Conservation (phyloP, 768 basidiomycete species). For the Hirschioporus abietinus region DNA sequence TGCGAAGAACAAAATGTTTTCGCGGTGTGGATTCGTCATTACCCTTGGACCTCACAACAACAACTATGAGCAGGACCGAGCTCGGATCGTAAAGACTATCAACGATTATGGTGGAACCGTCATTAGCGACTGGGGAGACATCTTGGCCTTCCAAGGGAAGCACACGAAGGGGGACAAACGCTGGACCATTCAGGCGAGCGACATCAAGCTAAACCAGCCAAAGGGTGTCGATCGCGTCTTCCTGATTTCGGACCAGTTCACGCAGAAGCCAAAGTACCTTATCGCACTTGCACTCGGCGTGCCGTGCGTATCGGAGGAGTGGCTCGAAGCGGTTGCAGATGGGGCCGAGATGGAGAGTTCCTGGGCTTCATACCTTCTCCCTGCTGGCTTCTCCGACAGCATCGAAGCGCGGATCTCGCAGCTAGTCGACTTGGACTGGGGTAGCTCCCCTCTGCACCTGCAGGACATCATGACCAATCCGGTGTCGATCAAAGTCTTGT, state of each 20-base stretch:
- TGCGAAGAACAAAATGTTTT: slow-evolving; percentile 27
- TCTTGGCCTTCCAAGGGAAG: slow-evolving; percentile 53
- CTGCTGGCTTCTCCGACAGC: slow-evolving; percentile 41
- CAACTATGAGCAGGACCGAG: slow-evolving; percentile 36
- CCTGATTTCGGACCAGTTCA: slow-evolving; percentile 59
- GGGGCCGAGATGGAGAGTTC: slow-evolving; percentile 27
- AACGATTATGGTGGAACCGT: slow-evolving; percentile 49
- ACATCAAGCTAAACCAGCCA: slow-evolving; percentile 41
- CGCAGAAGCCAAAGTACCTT: slow-evolving; percentile 74
- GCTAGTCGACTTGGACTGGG: slow-evolving; percentile 44
- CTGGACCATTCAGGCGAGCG: slow-evolving; percentile 46
- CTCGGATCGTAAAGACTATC: slow-evolving; percentile 37
- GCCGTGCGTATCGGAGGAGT: slow-evolving; percentile 65
- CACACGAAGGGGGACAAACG: slow-evolving; percentile 37
- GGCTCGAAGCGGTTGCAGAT: slow-evolving; percentile 31
- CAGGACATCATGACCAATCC: slow-evolving; percentile 52
- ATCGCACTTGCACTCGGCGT: slow-evolving; percentile 82
- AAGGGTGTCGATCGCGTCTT: slow-evolving; percentile 51
- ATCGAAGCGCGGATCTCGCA: slow-evolving; percentile 41
- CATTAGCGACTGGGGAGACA: slow-evolving; percentile 54
- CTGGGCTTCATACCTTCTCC: slow-evolving; percentile 59
- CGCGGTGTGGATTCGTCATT: slow-evolving; percentile 53
- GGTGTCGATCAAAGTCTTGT: slow-evolving; percentile 54
- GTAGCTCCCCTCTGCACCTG: slow-evolving; percentile 45
- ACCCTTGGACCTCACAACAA: slow-evolving; percentile 39